Evolutionary conservation across 1,284 basidiomycete genomes (phyloP), one percentile per base, ranked within the genome.

Genomic region (Pascua sp.): DNA sequence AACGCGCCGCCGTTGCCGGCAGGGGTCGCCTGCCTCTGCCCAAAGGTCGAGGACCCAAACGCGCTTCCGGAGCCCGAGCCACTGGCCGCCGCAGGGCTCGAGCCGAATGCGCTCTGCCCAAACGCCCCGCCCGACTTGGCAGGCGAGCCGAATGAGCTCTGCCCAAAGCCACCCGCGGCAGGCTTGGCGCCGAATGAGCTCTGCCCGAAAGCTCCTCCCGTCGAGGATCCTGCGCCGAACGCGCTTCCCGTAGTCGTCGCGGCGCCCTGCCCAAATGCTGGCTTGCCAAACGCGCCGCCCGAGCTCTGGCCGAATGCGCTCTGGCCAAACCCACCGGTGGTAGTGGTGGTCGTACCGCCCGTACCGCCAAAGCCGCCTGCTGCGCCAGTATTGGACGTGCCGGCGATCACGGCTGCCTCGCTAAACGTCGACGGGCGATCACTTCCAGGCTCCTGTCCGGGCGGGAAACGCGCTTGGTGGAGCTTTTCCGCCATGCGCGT

Each of bases 391-490:
- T n/a, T 9, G 43, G 11, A 40, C 49, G 32, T 11, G 42, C 43
- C 15, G 17, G 18, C 5, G 52, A 42, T 9, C 2, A 67, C 65
- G 2, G 60, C 59, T 1, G 64, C 62, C 55, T 75, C 73, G n/a
- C 57, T 64, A 53, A 73, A 75, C 0, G 57, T 59, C 4, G 48
- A 43, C 1, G 73, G 73, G 11, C 73, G 55, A 13, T 52, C 48
- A 11, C 51, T 43, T 11, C 70, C 69, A 0, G 62, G 50, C 2
- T 16, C 40, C 16, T 42, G 40, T 10, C 62, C 66, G 38, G 52
- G 44, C 2, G 64, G 44, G 45, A 66, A 75, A 18, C 73, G 62
- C 3, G 67, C 67, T 42, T 75, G 68, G 50, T 76, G 72, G 10
- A 75, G 60, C 42, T 66, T 65, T 52, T 76, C 65, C 8, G 72